Base-by-base conservation (phyloP, 1,139 yeast species). In the Meyerozyma carpophila region DNA sequence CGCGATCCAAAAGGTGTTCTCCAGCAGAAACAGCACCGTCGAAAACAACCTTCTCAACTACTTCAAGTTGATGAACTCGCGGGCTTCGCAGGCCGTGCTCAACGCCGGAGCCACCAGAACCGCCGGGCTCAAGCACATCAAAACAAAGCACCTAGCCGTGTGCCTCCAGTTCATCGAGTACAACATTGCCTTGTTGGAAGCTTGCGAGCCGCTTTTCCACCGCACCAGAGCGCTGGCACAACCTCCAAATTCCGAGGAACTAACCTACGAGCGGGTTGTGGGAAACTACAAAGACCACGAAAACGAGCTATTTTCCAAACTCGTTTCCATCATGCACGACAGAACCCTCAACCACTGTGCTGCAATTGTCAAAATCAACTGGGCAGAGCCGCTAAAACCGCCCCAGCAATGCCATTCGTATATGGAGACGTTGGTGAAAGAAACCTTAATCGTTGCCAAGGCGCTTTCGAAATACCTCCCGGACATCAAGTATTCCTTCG, bases 101-200 rank as follows among this genome's bases (percentile, higher is more conserved):
- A 85, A 84, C 39, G 91, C 93, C 1, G 89, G 88, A 31, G 94
- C 94, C 0, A 84, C 88, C 1, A 66, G 81, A 48, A 79, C 89
- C 0, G 89, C 91, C 0, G 90, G 89, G 0, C 66, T 86, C 44
- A 81, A 79, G 52, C 90, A 84, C 54, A 85, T 86, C 41, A 82
- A 89, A 5, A 84, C 91, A 2, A 82, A 81, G 51, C 89, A 85
- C 58, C 62, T 86, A 45, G 85, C 91, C 0, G 67, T 85, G 34
- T 79, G 88, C 36, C 79, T 84, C 2, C 90, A 85, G 50, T 61
- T 77, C 62, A 54, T 73, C 65, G 63, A 77, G 65, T 61, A 71
- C 68, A 52, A 61, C 64, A 50, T 67, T 10, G 55, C 57, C 1
- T 54, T 69, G 5, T 52, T 70, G 41, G 44, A 47, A 2, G 37